phyloP scores from a whole-genome alignment of 164 flowering plant species.

The Chloranthus sessilifolius region DNA sequence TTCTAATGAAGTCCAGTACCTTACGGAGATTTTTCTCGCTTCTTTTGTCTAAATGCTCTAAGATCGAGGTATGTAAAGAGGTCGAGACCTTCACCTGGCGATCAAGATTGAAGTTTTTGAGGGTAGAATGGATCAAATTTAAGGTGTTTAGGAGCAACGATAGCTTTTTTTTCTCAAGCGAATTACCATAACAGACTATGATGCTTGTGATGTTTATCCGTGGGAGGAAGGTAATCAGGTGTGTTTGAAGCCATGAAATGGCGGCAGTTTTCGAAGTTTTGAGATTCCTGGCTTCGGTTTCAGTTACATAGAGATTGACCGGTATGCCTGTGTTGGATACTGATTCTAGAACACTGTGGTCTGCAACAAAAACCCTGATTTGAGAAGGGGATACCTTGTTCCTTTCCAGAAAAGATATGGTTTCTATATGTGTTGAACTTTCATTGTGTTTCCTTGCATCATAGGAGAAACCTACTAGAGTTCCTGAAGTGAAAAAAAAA shows the following conservation, averaged over 20 bases:
- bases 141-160: slow-evolving; percentile 23
- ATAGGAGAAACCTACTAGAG: slow-evolving; percentile 43
- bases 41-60: slow-evolving; percentile 21
- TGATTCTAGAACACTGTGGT: slow-evolving; percentile 17
- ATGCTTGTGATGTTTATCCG: slow-evolving; percentile 29
- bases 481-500: slow-evolving; percentile 26
- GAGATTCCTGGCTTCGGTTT: slow-evolving; percentile 10
- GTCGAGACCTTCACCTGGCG: slow-evolving; percentile 29
- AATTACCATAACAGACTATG: slow-evolving; percentile 7
- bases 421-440: slow-evolving; percentile 18
- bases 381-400: slow-evolving; percentile 26
- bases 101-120: slow-evolving; percentile 21
- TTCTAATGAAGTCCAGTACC: slow-evolving; percentile 22
- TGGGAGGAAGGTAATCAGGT: slow-evolving; percentile 16
- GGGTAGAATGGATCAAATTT: slow-evolving; percentile 30
- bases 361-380: slow-evolving; percentile 26
- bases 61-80: slow-evolving; percentile 22
- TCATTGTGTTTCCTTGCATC: slow-evolving; percentile 28
- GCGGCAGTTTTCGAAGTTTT: slow-evolving; percentile 17
- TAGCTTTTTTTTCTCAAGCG: slow-evolving; percentile 9
- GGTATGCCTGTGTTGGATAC: slow-evolving; percentile 18
- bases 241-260: slow-evolving; percentile 29
- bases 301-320: slow-evolving; percentile 36
- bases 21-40: slow-evolving; percentile 15
- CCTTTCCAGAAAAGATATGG: slow-evolving; percentile 25